Evolutionary conservation across 345 rosid genomes (phyloP).

Genomic region (Excoecaria cochinchinensis): DNA sequence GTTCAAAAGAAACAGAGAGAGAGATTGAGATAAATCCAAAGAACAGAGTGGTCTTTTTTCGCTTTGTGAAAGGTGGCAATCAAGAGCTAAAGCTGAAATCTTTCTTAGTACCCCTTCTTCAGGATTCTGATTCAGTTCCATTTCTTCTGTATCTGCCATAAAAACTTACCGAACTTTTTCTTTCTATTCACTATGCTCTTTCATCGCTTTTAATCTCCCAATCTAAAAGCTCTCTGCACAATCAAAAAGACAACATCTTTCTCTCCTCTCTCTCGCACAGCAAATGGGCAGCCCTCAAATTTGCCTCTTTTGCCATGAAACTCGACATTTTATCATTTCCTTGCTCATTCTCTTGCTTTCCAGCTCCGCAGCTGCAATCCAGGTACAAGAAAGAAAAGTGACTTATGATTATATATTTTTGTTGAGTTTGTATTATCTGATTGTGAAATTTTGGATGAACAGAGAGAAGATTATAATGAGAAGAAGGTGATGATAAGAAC

Average conservation of each 20-base stretch:
- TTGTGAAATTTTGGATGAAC: neutral
- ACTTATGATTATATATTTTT: neutral
- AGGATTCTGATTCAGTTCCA: slow-evolving; percentile 26
- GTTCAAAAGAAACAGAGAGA: neutral
- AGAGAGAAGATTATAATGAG: slow-evolving; percentile 2
- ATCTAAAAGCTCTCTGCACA: slow-evolving; percentile 8
- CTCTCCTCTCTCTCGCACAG: neutral
- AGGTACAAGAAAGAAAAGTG: slow-evolving; percentile 20
- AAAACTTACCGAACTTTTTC: slow-evolving; percentile 10
- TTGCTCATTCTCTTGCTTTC: slow-evolving; percentile 38
- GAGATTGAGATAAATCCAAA: neutral
- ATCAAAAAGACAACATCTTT: slow-evolving; percentile 7
- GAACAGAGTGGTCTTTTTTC: slow-evolving; percentile 16
- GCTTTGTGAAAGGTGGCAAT: slow-evolving; percentile 33
- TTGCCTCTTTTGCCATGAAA: slow-evolving; percentile 25
- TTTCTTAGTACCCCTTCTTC: slow-evolving; percentile 28
- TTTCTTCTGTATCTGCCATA: slow-evolving; percentile 1
- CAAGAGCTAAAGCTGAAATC: slow-evolving; percentile 15
- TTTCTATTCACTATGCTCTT: slow-evolving; percentile 12
- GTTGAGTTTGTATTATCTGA: neutral
- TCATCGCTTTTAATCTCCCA: neutral
- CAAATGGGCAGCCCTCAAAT: slow-evolving; percentile 39
- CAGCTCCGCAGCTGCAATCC: slow-evolving; percentile 26
- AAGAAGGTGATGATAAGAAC: slow-evolving; percentile 26
- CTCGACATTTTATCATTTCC: slow-evolving; percentile 27